A percentile compares a stretch with the other conserved stretches of the same genome.
Evolutionary conservation across 257 asterid species (phyloP).

Genomic region (Ophiorrhiza pumila): DNA sequence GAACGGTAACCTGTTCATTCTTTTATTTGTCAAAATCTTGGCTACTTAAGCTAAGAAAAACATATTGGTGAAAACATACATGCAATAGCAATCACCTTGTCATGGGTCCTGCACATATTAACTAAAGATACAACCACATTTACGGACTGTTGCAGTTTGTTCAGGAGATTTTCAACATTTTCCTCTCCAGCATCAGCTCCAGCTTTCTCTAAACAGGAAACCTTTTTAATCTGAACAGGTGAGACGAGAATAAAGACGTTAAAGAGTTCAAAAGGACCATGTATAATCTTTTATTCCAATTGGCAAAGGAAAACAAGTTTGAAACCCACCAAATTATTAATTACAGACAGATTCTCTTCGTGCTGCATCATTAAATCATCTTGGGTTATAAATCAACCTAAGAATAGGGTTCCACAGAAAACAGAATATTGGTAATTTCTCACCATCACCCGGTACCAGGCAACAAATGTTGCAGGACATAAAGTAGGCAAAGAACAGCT

Average conservation of each 20-base stretch:
- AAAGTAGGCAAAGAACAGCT: slow-evolving; percentile 53
- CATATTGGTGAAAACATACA: slow-evolving; percentile 11
- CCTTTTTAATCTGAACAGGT: slow-evolving; percentile 56
- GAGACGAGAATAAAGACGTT: neutral
- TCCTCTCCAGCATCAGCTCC: slow-evolving; percentile 45
- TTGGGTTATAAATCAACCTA: slow-evolving; percentile 26
- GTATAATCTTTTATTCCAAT: neutral
- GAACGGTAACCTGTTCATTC: slow-evolving; percentile 59
- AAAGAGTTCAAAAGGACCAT: neutral
- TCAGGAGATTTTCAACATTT: slow-evolving; percentile 46
- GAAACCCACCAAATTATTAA: slow-evolving; percentile 65
- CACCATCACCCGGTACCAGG: slow-evolving; percentile 86
- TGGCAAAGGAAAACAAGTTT: neutral
- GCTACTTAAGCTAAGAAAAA: slow-evolving; percentile 4
- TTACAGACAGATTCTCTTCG: slow-evolving; percentile 65
- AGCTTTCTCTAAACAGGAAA: slow-evolving; percentile 50
- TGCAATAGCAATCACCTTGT: slow-evolving; percentile 43
- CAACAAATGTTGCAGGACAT: slow-evolving; percentile 57
- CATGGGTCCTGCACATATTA: slow-evolving; percentile 63
- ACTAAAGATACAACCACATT: slow-evolving; percentile 63
- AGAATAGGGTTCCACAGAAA: slow-evolving; percentile 17
- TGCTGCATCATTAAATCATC: slow-evolving; percentile 51
- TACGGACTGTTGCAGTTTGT: slow-evolving; percentile 61
- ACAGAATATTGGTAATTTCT: slow-evolving; percentile 19
- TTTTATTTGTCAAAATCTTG: slow-evolving; percentile 21